Conservation (phyloP, 345 rosid genomes). For the Noccaea caerulescens region DNA sequence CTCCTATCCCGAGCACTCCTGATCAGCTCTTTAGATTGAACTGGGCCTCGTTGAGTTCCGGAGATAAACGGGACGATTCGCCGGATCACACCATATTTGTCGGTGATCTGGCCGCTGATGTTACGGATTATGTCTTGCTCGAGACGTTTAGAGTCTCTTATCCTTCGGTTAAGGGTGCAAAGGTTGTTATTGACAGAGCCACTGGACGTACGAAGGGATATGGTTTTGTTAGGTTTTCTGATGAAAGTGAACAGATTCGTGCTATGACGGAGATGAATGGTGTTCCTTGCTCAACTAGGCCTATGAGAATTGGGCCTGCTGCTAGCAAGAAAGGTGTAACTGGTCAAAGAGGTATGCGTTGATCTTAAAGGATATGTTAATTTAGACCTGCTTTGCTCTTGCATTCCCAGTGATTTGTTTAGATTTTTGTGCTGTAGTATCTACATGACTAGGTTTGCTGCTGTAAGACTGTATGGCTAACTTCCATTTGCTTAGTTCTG, state of each 20-base stretch:
- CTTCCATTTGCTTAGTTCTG: slow-evolving; percentile 27
- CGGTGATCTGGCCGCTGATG: slow-evolving; percentile 96
- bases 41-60: slow-evolving; percentile 79
- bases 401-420: slow-evolving; percentile 16
- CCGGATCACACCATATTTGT: slow-evolving; percentile 83
- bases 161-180: slow-evolving; percentile 79
- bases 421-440: slow-evolving; percentile 4
- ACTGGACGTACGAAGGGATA: slow-evolving; percentile 90
- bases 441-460: slow-evolving; percentile 17
- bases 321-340: slow-evolving; percentile 65
- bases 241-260: slow-evolving; percentile 80
- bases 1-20: slow-evolving; percentile 69
- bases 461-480: slow-evolving; percentile 7
- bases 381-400: slow-evolving; percentile 4
- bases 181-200: slow-evolving; percentile 88
- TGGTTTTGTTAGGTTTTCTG: slow-evolving; percentile 86
- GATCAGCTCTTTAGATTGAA: slow-evolving; percentile 82
- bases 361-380: neutral
- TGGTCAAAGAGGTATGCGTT: slow-evolving; percentile 65
- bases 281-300: slow-evolving; percentile 80
- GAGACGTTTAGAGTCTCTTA: slow-evolving; percentile 76
- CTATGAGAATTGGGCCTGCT: slow-evolving; percentile 89
- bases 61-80: slow-evolving; percentile 80
- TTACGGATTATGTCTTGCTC: slow-evolving; percentile 79
- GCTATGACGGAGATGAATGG: slow-evolving; percentile 97